Evolutionary conservation across 1,284 basidiomycete genomes (phyloP).

Genomic region (Heterobasidion irregulare): DNA sequence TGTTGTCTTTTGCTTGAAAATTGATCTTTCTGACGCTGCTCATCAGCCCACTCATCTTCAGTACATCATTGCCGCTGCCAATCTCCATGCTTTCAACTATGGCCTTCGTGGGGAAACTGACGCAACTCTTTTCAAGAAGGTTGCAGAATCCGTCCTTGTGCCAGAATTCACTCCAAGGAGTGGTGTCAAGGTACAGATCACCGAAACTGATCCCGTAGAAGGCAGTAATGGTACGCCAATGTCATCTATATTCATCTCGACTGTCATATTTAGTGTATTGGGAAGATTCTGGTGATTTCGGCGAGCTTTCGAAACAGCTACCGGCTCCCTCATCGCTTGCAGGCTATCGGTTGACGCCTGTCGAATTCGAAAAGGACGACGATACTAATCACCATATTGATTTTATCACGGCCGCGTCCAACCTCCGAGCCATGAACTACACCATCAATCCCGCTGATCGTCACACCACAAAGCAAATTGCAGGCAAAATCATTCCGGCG

Average conservation of each 20-base stretch:
- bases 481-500: conserved; percentile 99
- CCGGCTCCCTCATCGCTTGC: conserved; percentile 88
- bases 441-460: conserved; percentile 83
- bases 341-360: conserved; percentile 90
- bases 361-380: conserved; percentile 99
- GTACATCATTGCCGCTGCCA: conserved; percentile 91
- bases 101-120: conserved; percentile 90
- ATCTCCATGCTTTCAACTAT: conserved; percentile 98
- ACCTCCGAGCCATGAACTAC: conserved; percentile 96
- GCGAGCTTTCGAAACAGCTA: conserved; percentile 55
- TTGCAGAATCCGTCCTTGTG: conserved; percentile 79
- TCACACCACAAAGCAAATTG: conserved; percentile 97
- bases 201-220: conserved; percentile 83
- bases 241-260: conserved; percentile 9
- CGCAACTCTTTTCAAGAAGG: conserved; percentile 73
- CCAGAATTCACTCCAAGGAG: conserved; percentile 93
- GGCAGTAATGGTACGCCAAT: conserved; percentile 32
- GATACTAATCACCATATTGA: conserved; percentile 98
- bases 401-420: conserved; percentile 98
- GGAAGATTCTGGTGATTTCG: conserved; percentile 45
- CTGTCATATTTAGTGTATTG: conserved; percentile 4
- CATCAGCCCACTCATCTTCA: conserved; percentile 76
- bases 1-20: background rate
- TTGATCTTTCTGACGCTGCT: conserved; percentile 5
- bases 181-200: conserved; percentile 93